Evolutionary conservation across 2,329 filamentous ascomycete species (phyloP).

Genomic region (Aspergillus nomiae): DNA sequence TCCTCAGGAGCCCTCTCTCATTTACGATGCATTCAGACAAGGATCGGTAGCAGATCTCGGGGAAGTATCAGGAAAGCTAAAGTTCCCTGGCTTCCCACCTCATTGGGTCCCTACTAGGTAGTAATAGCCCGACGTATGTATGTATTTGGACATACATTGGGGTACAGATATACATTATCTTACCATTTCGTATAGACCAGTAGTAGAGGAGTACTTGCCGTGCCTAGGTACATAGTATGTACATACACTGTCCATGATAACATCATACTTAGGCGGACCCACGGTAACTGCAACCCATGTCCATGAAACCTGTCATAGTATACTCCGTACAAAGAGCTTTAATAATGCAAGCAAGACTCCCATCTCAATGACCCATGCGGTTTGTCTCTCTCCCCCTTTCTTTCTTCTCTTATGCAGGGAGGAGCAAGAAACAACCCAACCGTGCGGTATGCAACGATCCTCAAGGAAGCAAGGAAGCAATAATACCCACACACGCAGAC

Average conservation of each 20-base stretch:
- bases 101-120: not conserved
- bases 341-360: not conserved
- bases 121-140: not conserved
- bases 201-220: not conserved
- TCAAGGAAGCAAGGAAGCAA: not conserved
- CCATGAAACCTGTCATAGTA: not conserved
- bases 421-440: not conserved
- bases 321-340: not conserved
- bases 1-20: not conserved
- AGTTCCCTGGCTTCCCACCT: not conserved
- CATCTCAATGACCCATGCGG: not conserved
- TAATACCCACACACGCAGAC: not conserved
- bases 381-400: not conserved
- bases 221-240: not conserved
- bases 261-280: not conserved
- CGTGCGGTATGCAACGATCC: conserved; percentile 1
- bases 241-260: not conserved
- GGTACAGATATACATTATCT: not conserved
- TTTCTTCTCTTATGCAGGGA: not conserved
- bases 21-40: not conserved
- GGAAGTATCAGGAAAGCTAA: not conserved
- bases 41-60: not conserved
- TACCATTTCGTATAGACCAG: not conserved
- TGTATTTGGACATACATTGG: not conserved
- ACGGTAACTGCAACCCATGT: not conserved